Base-by-base conservation (phyloP, 768 basidiomycete genomes). In the Phanerochaete carnosa region DNA sequence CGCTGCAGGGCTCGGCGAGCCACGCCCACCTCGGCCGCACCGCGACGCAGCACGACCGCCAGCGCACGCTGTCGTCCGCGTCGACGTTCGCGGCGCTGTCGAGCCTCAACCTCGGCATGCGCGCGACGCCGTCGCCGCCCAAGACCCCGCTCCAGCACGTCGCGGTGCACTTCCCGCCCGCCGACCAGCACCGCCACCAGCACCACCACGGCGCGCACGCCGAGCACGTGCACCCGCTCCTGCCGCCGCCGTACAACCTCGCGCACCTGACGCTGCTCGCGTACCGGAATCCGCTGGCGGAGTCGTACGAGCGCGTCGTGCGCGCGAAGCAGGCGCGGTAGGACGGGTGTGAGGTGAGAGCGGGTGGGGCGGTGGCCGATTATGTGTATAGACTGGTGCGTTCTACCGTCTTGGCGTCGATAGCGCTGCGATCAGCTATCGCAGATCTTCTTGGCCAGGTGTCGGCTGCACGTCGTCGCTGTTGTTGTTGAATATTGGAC, bases 211-310 rank as follows among this genome's bases (percentile, higher is more conserved):
- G 80, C 51, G 74, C 75, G 25, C 77, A 83, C 57, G 73, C 83
- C 22, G 87, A 90, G 68, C 76, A 74, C 26, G 82, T 88, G 9
- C 90, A 92, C 68, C 82, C 88, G 0, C 77, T 91, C 19, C 78
- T 92, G 25, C 90, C 90, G 0, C 81, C 83, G 2, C 89, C 89
- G 45, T 91, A 90, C 68, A 71, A 89, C 62, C 82, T 77, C 65
- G 83, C 86, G 59, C 90, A 92, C 60, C 76, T 91, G 70, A 88
- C 88, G 22, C 81, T 89, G 50, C 75, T 90, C 32, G 76, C 81
- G 19, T 79, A 85, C 71, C 80, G 86, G 53, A 84, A 80, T 54
- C 89, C 90, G 25, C 75, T 92, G 59, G 78, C 82, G 65, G 90
- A 90, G 70, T 84, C 87, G 25, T 85, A 84, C 66, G 89, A 90